phyloP scores from a whole-genome alignment of 129 eudicot species.

The Flaveria sonorensis region DNA sequence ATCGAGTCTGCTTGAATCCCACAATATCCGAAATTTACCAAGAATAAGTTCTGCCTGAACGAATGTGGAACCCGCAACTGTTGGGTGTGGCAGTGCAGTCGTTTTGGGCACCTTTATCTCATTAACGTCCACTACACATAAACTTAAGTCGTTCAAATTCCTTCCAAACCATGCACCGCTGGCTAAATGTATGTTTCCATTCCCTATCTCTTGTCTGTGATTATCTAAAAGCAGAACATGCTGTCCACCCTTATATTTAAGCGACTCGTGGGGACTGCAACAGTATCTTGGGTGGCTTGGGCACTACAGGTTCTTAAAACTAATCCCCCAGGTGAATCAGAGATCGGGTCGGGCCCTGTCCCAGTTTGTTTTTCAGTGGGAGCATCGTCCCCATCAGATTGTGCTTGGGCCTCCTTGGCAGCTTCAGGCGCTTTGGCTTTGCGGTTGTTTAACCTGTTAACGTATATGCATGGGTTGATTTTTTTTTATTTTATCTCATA shows the following conservation, averaged over 20 bases:
- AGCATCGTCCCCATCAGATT: conserved; percentile 33
- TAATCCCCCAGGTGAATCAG: conserved; percentile 38
- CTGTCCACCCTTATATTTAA: conserved; percentile 46
- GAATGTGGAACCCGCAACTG: background rate
- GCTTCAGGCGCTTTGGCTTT: conserved; percentile 74
- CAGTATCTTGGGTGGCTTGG: conserved; percentile 22
- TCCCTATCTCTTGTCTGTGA: conserved; percentile 55
- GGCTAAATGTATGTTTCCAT: conserved; percentile 28
- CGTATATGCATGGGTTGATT: background rate
- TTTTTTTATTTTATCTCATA: background rate
- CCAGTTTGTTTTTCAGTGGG: conserved; percentile 44
- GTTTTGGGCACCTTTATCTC: background rate
- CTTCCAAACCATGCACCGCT: background rate
- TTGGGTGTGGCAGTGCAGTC: background rate
- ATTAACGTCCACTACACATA: background rate
- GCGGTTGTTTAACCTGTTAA: conserved; percentile 68
- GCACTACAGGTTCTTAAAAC: conserved; percentile 13
- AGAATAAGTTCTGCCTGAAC: background rate
- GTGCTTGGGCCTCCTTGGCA: conserved; percentile 53
- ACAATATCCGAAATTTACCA: background rate
- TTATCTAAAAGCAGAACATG: conserved; percentile 45
- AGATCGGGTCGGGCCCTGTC: conserved; percentile 19
- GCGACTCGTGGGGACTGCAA: background rate
- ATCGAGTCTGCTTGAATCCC: background rate
- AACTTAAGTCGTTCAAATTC: background rate